Percentiles rank a stretch among this genome's conserved stretches.
Conservation (phyloP, 306 rosid genomes). For the Medicago lupulina region DNA sequence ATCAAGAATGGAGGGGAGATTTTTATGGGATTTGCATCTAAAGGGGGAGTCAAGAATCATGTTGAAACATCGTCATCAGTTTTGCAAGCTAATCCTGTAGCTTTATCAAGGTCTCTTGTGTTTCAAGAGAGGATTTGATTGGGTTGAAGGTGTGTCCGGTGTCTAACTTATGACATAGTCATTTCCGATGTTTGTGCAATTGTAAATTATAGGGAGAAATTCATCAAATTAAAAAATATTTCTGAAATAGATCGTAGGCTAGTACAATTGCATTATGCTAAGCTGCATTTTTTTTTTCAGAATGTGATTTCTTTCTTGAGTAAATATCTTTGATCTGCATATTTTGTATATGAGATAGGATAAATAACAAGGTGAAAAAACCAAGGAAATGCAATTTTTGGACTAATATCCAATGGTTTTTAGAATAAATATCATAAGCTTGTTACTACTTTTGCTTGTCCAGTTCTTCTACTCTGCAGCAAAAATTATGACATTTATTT, state of each 20-base stretch:
- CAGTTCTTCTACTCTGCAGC: background rate
- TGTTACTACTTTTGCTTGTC: background rate
- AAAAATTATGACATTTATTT: too few relatives aligned
- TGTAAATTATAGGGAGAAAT: background rate
- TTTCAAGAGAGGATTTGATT: conserved; percentile 72
- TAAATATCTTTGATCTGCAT: conserved; percentile 53
- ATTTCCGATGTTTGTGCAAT: background rate
- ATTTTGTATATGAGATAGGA: conserved; percentile 27
- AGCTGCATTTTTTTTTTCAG: conserved; percentile 36
- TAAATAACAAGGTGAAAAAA: conserved; percentile 32
- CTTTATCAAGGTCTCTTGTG: conserved; percentile 69
- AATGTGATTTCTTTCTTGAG: conserved; percentile 45
- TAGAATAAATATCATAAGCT: conserved; percentile 16
- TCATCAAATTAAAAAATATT: conserved; percentile 16
- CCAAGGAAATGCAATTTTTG: conserved; percentile 46
- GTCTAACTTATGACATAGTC: background rate
- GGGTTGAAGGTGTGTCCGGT: background rate
- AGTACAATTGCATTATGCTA: background rate
- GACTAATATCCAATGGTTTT: conserved; percentile 36
- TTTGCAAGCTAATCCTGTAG: conserved; percentile 87
- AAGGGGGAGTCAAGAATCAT: conserved; percentile 52
- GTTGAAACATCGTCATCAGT: conserved; percentile 51
- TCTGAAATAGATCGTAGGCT: background rate
- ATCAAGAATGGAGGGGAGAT: conserved; percentile 64
- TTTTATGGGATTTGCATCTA: conserved; percentile 59